Conservation (phyloP, 208 protist genomes). For the Trypanosoma cruzi region DNA sequence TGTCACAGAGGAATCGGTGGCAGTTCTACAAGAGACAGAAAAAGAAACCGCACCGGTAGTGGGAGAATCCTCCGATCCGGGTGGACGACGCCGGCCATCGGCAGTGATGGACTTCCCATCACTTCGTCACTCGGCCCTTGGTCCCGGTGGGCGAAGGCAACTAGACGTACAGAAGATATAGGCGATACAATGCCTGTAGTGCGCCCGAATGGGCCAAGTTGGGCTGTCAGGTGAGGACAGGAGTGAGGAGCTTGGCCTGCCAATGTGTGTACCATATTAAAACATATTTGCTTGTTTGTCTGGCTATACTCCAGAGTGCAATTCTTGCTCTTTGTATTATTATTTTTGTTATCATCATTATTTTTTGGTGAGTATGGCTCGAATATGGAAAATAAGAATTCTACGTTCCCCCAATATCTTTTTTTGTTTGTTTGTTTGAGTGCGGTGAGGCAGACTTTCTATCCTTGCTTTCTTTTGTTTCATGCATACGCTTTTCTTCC, state of each 20-base stretch:
- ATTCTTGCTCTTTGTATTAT: not conserved
- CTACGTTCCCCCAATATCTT: not conserved
- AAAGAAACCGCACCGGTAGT: not conserved
- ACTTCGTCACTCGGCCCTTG: constrained; percentile 13
- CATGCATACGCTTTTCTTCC: not conserved
- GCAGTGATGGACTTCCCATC: constrained; percentile 28
- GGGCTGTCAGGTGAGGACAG: not conserved
- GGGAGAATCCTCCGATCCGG: not conserved
- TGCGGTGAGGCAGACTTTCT: not conserved
- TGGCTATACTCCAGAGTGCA: not conserved
- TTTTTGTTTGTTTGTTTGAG: not conserved
- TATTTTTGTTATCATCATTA: no score
- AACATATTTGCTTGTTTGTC: not conserved
- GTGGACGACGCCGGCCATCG: not conserved
- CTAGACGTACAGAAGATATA: not conserved
- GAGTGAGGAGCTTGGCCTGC: not conserved
- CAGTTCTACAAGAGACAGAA: not conserved
- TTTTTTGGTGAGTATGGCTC: not conserved
- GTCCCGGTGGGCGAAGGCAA: not conserved
- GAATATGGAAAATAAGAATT: not conserved
- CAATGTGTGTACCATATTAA: not conserved
- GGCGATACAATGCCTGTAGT: not conserved
- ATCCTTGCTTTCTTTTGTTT: not conserved
- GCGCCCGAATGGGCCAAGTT: not conserved
- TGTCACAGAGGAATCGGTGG: not conserved